phyloP scores from a whole-genome alignment of 2,329 filamentous ascomycete genomes.

The Chalaropsis ovoidea region DNA sequence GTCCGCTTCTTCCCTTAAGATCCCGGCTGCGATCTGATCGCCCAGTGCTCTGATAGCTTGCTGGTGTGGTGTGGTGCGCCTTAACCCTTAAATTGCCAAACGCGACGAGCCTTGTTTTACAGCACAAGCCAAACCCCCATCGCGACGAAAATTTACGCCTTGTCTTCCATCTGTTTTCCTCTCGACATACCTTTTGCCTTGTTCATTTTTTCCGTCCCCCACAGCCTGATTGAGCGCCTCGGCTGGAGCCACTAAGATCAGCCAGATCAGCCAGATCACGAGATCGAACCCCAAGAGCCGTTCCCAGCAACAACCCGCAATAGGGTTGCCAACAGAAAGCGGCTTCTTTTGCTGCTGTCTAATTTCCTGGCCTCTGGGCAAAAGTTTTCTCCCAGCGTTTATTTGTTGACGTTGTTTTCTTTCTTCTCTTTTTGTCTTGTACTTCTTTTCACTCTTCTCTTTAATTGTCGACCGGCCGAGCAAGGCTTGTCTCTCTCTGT shows the following conservation, averaged over 20 bases:
- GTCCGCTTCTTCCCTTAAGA: neutral
- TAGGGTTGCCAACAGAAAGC: neutral
- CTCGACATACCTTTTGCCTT: neutral
- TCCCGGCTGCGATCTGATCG: slow-evolving; percentile 3
- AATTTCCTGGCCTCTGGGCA: neutral
- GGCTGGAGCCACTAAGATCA: neutral
- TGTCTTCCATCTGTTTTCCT: neutral
- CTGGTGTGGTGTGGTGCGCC: neutral
- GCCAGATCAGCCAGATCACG: neutral
- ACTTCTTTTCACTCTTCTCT: neutral
- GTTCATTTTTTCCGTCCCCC: neutral
- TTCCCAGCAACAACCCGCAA: neutral
- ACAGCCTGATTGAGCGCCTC: neutral
- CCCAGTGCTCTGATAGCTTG: neutral
- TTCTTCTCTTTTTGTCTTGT: neutral
- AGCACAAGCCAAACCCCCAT: neutral
- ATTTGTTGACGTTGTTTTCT: neutral
- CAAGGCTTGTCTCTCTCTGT: neutral
- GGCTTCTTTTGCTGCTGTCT: neutral
- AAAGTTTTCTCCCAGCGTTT: neutral
- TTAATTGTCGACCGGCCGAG: neutral
- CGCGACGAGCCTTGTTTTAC: slow-evolving; percentile 13
- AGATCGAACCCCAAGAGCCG: no score
- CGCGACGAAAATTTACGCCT: slow-evolving; percentile 15
- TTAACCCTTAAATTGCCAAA: slow-evolving; percentile 7